phyloP scores from a whole-genome alignment of 768 basidiomycete genomes.

The Rhodosporidiobolus odoratus region DNA sequence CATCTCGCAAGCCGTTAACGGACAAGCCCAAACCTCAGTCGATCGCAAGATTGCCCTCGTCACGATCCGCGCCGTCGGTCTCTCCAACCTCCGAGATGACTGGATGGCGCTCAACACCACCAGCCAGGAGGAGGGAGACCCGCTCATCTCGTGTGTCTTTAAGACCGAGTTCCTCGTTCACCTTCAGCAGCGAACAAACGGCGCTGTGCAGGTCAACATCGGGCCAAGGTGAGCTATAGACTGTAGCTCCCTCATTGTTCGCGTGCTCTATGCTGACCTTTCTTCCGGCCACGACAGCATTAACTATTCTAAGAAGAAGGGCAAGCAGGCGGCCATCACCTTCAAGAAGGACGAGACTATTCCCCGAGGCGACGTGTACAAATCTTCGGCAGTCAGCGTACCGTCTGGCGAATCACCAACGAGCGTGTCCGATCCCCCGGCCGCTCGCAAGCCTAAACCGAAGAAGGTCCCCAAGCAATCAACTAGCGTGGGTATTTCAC shows the following conservation, averaged over 20 bases:
- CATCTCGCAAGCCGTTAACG: conserved; percentile 57
- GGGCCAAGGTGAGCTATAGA: conserved; percentile 68
- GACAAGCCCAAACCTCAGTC: conserved; percentile 55
- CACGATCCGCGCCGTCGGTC: conserved; percentile 75
- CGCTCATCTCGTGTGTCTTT: conserved; percentile 81
- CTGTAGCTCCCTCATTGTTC: conserved; percentile 6
- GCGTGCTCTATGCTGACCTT: background rate
- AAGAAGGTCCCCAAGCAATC: conserved; percentile 28
- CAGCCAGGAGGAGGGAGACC: conserved; percentile 86
- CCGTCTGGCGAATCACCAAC: conserved; percentile 76
- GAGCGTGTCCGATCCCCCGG: conserved; percentile 75
- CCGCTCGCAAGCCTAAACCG: conserved; percentile 66
- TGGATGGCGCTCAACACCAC: conserved; percentile 81
- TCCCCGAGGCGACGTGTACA: conserved; percentile 73
- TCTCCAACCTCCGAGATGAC: conserved; percentile 88
- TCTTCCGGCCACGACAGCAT: conserved; percentile 53
- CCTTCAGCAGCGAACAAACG: conserved; percentile 73
- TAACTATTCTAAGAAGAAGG: conserved; percentile 93
- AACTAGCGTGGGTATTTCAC: conserved; percentile 10
- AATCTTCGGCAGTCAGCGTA: conserved; percentile 85
- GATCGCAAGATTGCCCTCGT: conserved; percentile 86
- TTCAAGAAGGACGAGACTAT: conserved; percentile 84
- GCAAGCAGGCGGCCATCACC: conserved; percentile 81
- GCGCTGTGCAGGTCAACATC: conserved; percentile 65
- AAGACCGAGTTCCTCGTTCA: conserved; percentile 89